Evolutionary conservation across 495 filamentous ascomycete genomes (phyloP), one percentile per base, ranked within the genome.

Genomic region (Geoglossum glabrum): DNA sequence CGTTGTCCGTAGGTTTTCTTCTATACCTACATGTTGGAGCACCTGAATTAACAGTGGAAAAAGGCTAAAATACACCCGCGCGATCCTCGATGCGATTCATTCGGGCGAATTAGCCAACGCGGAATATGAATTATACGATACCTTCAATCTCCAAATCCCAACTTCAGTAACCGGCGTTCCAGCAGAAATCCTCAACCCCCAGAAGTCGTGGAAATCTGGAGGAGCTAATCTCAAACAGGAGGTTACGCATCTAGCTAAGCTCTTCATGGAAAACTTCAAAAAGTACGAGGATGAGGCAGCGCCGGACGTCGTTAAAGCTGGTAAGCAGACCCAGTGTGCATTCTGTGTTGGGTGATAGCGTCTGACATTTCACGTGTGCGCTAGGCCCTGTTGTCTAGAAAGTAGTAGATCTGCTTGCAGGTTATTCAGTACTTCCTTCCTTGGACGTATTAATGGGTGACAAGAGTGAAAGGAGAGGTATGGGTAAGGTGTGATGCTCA

Each of bases 1-100:
- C 87, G 93, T 64, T 97, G 92, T 82, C 90, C 93, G 51, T 63
- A 55, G 21, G 55, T 13, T 40, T 15, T 3, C 36, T 15, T 13
- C 11, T 1, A 19, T 21, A 4, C 40, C 40, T 45, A 7, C 1
- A 21, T 45, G 5, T 21, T 45, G 13, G 40, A 21, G 28, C 36
- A 40, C 36, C 11, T 15, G 13, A 40, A 3, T 13, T 5, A 21
- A 21, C 10, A 34, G 40, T 45, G 17, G 19, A 34, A 34, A 15
- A 27, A 66, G 59, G 50, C 81, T 97, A 65, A 95, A 96, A 78
- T 97, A 98, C 77, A 98, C 92, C 40, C 88, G 92, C 67, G 92
- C 92, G 63, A 97, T 98, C 72, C 82, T 98, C 58, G 90, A 98
- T 71, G 80, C 92, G 64, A 96, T 98, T 75, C 92, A 98, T 82